These are phyloP conservation scores for Apiospora saccharicola DNA, from an alignment of 2,329 filamentous ascomycete genomes.

Conservation along the genomic window DNA sequence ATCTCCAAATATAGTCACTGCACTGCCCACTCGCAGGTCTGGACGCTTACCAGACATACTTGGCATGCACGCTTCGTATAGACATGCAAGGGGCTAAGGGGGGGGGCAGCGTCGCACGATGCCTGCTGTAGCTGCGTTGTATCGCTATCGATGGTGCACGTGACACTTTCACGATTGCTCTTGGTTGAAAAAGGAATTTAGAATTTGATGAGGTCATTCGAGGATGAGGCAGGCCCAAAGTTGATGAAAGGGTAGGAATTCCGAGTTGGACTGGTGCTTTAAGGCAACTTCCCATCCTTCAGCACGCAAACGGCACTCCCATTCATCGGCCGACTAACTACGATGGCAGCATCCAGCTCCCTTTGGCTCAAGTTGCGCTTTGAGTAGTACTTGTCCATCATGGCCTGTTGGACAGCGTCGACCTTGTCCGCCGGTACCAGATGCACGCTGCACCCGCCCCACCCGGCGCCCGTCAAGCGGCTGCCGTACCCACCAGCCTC, in stretches of 20 bases:
- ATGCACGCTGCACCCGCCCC: slow-evolving; percentile 96
- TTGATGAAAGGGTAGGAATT: background rate
- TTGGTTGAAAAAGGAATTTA: background rate
- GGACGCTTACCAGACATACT: background rate
- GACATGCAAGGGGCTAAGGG: background rate
- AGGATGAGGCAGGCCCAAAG: background rate
- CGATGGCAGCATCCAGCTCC: slow-evolving; percentile 79
- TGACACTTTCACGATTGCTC: background rate
- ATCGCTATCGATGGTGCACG: background rate
- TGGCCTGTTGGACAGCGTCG: slow-evolving; percentile 75
- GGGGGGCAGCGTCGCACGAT: slow-evolving; percentile 1
- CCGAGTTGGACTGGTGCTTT: background rate
- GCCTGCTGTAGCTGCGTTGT: background rate
- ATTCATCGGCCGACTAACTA: slow-evolving; percentile 86
- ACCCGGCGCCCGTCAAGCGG: slow-evolving; percentile 89
- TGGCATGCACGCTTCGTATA: slow-evolving; percentile 18
- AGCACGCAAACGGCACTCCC: slow-evolving; percentile 65
- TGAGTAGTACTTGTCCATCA: slow-evolving; percentile 83
- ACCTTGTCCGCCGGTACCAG: slow-evolving; percentile 87
- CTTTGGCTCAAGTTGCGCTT: slow-evolving; percentile 71
- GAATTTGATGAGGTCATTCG: background rate
- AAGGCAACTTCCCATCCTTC: slow-evolving; percentile 24
- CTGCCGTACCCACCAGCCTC: slow-evolving; percentile 84
- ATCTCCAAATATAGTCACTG: slow-evolving; percentile 15
- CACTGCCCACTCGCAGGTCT: slow-evolving; percentile 5